phyloP scores from a whole-genome alignment of 768 basidiomycete genomes.

The Cubamyces sp. region DNA sequence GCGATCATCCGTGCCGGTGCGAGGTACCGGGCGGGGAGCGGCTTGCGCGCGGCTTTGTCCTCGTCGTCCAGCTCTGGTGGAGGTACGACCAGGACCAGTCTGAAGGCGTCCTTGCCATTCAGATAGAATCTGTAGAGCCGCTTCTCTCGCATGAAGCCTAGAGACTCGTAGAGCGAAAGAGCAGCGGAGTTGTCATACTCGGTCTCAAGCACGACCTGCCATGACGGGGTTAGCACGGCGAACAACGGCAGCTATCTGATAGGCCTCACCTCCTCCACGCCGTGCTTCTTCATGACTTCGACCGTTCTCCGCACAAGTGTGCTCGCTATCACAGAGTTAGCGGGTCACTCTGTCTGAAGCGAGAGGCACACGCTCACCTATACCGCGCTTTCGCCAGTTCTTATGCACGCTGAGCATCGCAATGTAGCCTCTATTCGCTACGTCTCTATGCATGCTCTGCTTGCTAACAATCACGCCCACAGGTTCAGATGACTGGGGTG shows the following conservation, averaged over 20 bases:
- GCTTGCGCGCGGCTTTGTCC: constrained; percentile 10
- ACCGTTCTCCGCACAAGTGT: constrained; percentile 83
- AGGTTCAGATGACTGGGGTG: constrained; percentile 55
- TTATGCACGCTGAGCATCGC: constrained; percentile 95
- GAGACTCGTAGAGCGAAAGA: constrained; percentile 83
- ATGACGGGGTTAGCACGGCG: not conserved
- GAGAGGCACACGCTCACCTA: constrained; percentile 66
- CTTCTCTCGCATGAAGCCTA: constrained; percentile 97
- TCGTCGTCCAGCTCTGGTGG: constrained; percentile 17
- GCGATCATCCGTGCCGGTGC: constrained; percentile 29
- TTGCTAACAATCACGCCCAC: constrained; percentile 97
- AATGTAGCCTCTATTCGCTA: constrained; percentile 89
- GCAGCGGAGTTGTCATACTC: constrained; percentile 93
- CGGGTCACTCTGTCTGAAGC: constrained; percentile 24
- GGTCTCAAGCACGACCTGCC: constrained; percentile 91
- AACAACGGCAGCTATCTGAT: not conserved
- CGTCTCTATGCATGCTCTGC: constrained; percentile 83
- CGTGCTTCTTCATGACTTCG: constrained; percentile 78
- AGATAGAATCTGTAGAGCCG: constrained; percentile 94
- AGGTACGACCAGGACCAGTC: constrained; percentile 71
- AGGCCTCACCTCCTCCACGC: constrained; percentile 82
- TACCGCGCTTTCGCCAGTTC: constrained; percentile 85
- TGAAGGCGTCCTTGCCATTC: constrained; percentile 95
- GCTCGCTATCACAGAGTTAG: constrained; percentile 62
- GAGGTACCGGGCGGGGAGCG: constrained; percentile 23